Evolutionary conservation across 192 early-diverging fungal genomes (phyloP), one percentile per base, ranked within the genome.

Genomic region (Linnemannia elongata): DNA sequence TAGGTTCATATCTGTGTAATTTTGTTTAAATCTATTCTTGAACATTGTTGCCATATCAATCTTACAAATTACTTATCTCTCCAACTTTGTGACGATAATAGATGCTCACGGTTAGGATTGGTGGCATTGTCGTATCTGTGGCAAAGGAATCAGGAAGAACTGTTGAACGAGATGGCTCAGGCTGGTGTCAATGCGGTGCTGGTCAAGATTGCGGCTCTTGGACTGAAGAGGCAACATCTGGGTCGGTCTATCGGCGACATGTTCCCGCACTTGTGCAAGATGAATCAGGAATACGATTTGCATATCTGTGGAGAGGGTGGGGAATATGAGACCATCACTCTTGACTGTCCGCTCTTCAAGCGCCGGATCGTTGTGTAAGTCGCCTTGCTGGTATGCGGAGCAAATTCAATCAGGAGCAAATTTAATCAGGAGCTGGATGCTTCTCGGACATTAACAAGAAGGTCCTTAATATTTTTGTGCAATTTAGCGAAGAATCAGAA

Each of bases 221-320:
- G 96, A 8, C 90, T 98, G 72, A 92, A 94, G 47, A 72, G 80
- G 15, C 71, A 79, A 3, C 95, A 97, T 90, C 88, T 99, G 36
- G 97, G 97, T 4, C 94, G 95, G 75, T 92, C 95, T 17, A 92
- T 99, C 35, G 87, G 55, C 35, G 89, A 97, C 79, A 94, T 98
- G 93, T 91, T 93, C 66, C 94, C 94, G n/a, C 88, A 93, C 60
- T 91, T 99, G 12, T 88, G 95, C 73, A 80, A 80, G 38, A 88
- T 96, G 93, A 90, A 95, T 80, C 88, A 94, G 39, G 94, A 93
- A 74, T 98, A 93, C 78, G 97, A 94, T 39, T 76, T 96, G 39
- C 95, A 99, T 88, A 91, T 97, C 8, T 98, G 97, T 79, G 98
- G 98, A 44, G 98, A 99, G 89, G 98, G 98, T 74, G 98, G 98